Evolutionary conservation across 2,329 filamentous ascomycete genomes (phyloP).

Genomic region (Waltergamsia citrina): DNA sequence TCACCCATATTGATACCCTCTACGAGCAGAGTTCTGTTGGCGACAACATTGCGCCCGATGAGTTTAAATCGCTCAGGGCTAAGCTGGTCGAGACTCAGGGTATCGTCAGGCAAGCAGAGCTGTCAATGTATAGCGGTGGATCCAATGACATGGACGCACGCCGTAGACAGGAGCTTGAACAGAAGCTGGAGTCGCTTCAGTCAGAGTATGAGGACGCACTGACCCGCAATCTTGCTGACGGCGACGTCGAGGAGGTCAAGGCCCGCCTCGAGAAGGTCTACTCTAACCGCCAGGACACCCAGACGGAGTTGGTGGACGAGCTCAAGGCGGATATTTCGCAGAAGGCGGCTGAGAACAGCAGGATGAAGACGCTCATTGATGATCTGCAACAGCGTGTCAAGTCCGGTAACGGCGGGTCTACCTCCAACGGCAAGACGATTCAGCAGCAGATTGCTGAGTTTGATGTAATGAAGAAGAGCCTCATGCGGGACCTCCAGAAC

Average conservation of each 20-base stretch:
- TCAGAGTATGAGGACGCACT: slow-evolving; percentile 78
- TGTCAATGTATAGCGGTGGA: slow-evolving; percentile 66
- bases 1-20: slow-evolving; percentile 72
- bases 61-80: slow-evolving; percentile 66
- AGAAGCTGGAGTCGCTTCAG: slow-evolving; percentile 64
- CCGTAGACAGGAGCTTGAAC: slow-evolving; percentile 67
- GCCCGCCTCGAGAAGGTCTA: slow-evolving; percentile 68
- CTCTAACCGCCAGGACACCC: slow-evolving; percentile 62
- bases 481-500: slow-evolving; percentile 98
- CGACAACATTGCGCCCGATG: slow-evolving; percentile 71
- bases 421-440: slow-evolving; percentile 78
- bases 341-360: slow-evolving; percentile 73
- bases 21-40: slow-evolving; percentile 69
- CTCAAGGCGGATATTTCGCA: slow-evolving; percentile 66
- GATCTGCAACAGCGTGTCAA: slow-evolving; percentile 69
- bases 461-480: slow-evolving; percentile 98
- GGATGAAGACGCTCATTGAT: slow-evolving; percentile 72
- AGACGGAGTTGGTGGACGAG: slow-evolving; percentile 65
- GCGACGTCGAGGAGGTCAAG: slow-evolving; percentile 79
- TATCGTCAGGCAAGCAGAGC: slow-evolving; percentile 84
- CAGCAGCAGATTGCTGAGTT: slow-evolving; percentile 98
- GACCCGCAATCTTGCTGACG: slow-evolving; percentile 66
- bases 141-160: slow-evolving; percentile 56
- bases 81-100: slow-evolving; percentile 84
- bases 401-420: slow-evolving; percentile 46